Evolutionary conservation across 257 asterid genomes (phyloP), one percentile per base, ranked within the genome.

Genomic region (Gynochthodes officinalis): DNA sequence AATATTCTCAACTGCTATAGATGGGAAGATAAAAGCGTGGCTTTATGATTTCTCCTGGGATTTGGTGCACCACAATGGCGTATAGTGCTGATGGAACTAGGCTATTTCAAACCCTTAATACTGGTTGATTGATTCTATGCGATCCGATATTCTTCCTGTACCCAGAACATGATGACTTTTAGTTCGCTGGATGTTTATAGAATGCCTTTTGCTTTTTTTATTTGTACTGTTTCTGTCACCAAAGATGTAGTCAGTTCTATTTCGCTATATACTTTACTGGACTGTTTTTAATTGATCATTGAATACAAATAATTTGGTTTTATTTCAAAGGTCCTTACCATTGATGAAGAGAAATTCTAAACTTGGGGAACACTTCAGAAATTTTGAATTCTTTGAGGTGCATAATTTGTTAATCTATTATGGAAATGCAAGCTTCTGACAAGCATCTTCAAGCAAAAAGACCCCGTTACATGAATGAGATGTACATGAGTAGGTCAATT

Each of bases 1-100:
- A 71, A 93, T 93, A 76, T 93, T 93, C 84, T 93, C 98, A 50
- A 93, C 98, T 60, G 98, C 98, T 42, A 82, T 93, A 64, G 97
- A 93, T 81, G 98, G 97, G 59, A 93, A 93, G 84, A 93, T 93
- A 75, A 93, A 93, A 84, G 98, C 98, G 14, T 93, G 98, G 98
- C 94, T 93, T 33, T 93, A 90, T 75, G 97, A 93, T 77, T 87
- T 97, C 98, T 72, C 98, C 98, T 46, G 98, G 98, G 39, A 96
- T 76, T 77, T 91, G 96, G 96, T 93, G 98, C 80, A 91, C 98
- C 15, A 91, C 96, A 73, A 89, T 93, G 98, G 89, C 96, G 35
- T 93, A 93, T 78, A 93, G 98, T 73, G 97, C 97, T 66, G 98
- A 93, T 86, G 98, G 98, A 78, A 84, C 96, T 72, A 91, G 98